Evolutionary conservation across 176 grass and related monocot species (phyloP).

Genomic region (Avena atlantica): DNA sequence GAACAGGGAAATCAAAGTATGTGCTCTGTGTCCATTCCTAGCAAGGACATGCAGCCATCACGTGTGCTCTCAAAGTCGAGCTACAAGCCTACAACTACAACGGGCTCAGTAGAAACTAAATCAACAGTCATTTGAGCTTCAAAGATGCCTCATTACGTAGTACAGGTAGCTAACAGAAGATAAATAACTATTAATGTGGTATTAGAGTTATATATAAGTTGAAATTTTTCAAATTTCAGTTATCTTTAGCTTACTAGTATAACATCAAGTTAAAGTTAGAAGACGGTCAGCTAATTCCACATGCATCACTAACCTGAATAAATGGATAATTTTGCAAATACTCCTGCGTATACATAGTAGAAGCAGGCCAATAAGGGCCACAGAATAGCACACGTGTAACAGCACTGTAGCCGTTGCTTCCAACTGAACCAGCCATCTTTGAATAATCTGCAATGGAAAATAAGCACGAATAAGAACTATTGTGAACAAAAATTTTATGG

Average conservation of each 20-base stretch:
- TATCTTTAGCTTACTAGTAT: neutral
- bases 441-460: slow-evolving; percentile 53
- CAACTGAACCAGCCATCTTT: slow-evolving; percentile 49
- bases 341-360: slow-evolving; percentile 75
- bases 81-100: neutral
- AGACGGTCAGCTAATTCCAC: neutral
- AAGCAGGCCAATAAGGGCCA: slow-evolving; percentile 63
- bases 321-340: slow-evolving; percentile 79
- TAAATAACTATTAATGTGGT: too few relatives aligned
- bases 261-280: neutral
- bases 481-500: neutral
- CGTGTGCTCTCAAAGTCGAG: neutral
- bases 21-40: slow-evolving; percentile 1
- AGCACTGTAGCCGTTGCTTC: slow-evolving; percentile 7
- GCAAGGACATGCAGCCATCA: neutral
- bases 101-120: neutral
- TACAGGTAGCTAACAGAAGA: neutral
- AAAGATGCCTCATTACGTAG: neutral
- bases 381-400: slow-evolving; percentile 79
- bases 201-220: too few relatives aligned
- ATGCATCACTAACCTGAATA: slow-evolving; percentile 72
- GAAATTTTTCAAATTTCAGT: neutral
- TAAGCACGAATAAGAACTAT: neutral
- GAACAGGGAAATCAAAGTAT: neutral
- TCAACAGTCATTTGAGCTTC: neutral